Evolutionary conservation across 2,329 filamentous ascomycete genomes (phyloP), one percentile per base, ranked within the genome.

Genomic region (Colletotrichum chlorophyti): DNA sequence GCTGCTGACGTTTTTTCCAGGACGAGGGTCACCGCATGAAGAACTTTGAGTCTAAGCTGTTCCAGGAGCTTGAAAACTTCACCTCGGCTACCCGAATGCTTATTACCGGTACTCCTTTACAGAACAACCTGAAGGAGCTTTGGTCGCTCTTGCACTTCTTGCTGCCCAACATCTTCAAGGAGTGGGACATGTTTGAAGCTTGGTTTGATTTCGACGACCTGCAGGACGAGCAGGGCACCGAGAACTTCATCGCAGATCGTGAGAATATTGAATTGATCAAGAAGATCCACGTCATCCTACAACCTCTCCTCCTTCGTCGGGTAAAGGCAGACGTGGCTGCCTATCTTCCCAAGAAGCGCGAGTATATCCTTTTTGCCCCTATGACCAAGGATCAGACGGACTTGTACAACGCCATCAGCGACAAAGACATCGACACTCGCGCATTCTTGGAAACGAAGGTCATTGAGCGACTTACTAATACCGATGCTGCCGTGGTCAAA

Each of bases 191-290:
- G 0, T 99, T 99, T 58, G 91, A 97, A 68, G 87, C 87, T 2
- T 98, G 94, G 93, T 99, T 99, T 62, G 94, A 99, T 71, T 99
- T 99, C 66, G 95, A 91, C 0, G 93, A 93, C 7, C 81, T 99
- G 1, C 86, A 96, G 53, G 91, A 98, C 59, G 91, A 93, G 64
- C 83, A 89, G 31, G 88, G 87, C 0, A 90, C 92, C 1, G 87
- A 91, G 46, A 86, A 93, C 40, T 89, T 96, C 48, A 83, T 96
- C 6, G 88, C 89, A 4, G 90, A 96, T 66, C 86, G 91, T 51
- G 85, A 89, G 63, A 79, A 79, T 32, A 75, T 79, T 32, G 75
- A 77, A 8, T 55, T 79, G 0, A 74, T 79, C 2, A 77, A 93
- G 48, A 97, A 94, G 63, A 90, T 99, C 55, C 95, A 99, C 68